These are phyloP conservation scores for Rhizoclosmatium hyalinum DNA, from an alignment of 371 early-diverging fungal species.

Conservation along the genomic window DNA sequence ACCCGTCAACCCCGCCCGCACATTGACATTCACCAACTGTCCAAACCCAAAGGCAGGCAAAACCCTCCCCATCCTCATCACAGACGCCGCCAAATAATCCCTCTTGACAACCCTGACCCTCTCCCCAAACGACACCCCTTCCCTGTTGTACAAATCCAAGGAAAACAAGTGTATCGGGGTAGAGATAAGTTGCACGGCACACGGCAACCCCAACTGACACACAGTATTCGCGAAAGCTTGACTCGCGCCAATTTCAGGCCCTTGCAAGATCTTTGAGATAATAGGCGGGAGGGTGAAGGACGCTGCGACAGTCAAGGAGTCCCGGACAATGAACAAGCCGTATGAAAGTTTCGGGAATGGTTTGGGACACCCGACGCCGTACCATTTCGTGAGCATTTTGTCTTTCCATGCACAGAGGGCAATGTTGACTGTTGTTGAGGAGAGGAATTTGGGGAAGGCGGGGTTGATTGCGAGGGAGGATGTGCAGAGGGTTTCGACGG, in stretches of 20 bases:
- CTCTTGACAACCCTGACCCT: conserved; percentile 44
- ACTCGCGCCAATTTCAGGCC: not conserved
- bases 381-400: conserved; percentile 64
- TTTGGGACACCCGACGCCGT: conserved; percentile 53
- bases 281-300: conserved; percentile 71
- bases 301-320: conserved; percentile 72
- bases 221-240: conserved; percentile 45
- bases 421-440: conserved; percentile 63
- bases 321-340: conserved; percentile 64
- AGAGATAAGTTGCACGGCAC: conserved; percentile 57
- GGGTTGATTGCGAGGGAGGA: conserved; percentile 27
- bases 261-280: conserved; percentile 25
- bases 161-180: conserved; percentile 36
- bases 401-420: conserved; percentile 65
- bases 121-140: not conserved
- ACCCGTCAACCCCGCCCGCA: not conserved
- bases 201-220: conserved; percentile 63
- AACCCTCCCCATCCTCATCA: conserved; percentile 69
- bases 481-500: conserved; percentile 59
- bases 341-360: conserved; percentile 61
- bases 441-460: conserved; percentile 60
- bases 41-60: conserved; percentile 77
- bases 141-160: conserved; percentile 34
- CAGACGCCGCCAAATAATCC: conserved; percentile 62
- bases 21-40: conserved; percentile 63